These are phyloP conservation scores for Saposhnikovia divaricata DNA, from an alignment of 129 eudicot species.

Conservation along the genomic window DNA sequence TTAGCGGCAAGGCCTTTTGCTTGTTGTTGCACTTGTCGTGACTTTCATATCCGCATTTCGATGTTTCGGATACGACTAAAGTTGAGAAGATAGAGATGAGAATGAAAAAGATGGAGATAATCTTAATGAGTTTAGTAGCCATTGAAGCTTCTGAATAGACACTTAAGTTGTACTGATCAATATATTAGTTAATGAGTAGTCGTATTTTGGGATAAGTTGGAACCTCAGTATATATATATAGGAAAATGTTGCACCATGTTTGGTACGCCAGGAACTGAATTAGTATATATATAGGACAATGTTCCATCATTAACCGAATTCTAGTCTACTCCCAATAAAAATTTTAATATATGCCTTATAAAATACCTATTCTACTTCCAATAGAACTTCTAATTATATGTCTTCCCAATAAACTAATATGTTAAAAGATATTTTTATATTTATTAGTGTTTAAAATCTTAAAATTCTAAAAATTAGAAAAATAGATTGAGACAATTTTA, in stretches of 20 bases:
- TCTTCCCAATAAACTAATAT: too few species aligned
- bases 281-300: too few species aligned
- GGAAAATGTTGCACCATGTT: neutral
- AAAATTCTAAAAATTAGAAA: too few species aligned
- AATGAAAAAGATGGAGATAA: conserved; percentile 11
- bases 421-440: too few species aligned
- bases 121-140: conserved; percentile 3
- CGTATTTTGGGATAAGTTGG: neutral
- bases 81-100: neutral
- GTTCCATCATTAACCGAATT: too few species aligned
- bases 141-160: neutral
- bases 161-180: neutral
- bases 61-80: conserved; percentile 3
- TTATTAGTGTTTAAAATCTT: too few species aligned
- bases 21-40: conserved; percentile 23
- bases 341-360: too few species aligned
- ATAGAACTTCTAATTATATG: too few species aligned
- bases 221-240: neutral
- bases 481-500: too few species aligned
- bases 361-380: too few species aligned
- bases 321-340: too few species aligned
- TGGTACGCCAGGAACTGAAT: too few species aligned
- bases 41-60: conserved; percentile 12
- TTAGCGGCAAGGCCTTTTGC: conserved; percentile 16
- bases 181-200: neutral